Evolutionary conservation across 805 yeast genomes (phyloP).

Genomic region (Jamesozyma jinghongensis): DNA sequence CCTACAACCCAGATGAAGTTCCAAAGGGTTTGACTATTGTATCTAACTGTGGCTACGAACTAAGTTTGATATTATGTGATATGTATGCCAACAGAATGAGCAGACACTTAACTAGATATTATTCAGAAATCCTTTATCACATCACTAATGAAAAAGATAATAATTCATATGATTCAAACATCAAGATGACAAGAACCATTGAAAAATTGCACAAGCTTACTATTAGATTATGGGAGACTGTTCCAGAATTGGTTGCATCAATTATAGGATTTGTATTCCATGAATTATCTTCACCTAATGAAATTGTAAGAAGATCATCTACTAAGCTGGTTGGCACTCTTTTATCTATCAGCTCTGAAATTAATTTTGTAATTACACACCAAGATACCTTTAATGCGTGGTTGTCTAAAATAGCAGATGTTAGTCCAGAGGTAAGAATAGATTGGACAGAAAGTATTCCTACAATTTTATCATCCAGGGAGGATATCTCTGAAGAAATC

Average conservation of each 20-base stretch:
- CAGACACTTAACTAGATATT: constrained; percentile 65
- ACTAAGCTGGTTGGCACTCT: constrained; percentile 66
- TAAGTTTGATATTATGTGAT: constrained; percentile 60
- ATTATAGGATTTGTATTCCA: constrained; percentile 74
- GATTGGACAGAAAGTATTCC: constrained; percentile 61
- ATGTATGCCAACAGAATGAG: constrained; percentile 65
- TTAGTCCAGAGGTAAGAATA: constrained; percentile 51
- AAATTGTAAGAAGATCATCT: constrained; percentile 52
- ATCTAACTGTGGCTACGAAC: constrained; percentile 50
- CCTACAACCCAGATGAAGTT: constrained; percentile 22
- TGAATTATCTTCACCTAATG: constrained; percentile 66
- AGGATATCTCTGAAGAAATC: constrained; percentile 43
- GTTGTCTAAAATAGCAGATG: constrained; percentile 68
- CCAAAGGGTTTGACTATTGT: constrained; percentile 25
- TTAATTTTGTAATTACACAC: constrained; percentile 52
- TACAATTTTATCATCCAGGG: constrained; percentile 36
- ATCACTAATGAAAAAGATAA: constrained; percentile 23
- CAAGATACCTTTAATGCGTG: constrained; percentile 57
- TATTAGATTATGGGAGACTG: constrained; percentile 63
- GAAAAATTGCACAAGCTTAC: constrained; percentile 54
- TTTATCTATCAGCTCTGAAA: constrained; percentile 39
- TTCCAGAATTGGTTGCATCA: constrained; percentile 65
- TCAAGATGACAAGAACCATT: constrained; percentile 32
- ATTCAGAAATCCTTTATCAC: constrained; percentile 65
- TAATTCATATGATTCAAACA: constrained; percentile 12